Conservation (phyloP, 2,329 filamentous ascomycete genomes). For the Diaporthe vexans region DNA sequence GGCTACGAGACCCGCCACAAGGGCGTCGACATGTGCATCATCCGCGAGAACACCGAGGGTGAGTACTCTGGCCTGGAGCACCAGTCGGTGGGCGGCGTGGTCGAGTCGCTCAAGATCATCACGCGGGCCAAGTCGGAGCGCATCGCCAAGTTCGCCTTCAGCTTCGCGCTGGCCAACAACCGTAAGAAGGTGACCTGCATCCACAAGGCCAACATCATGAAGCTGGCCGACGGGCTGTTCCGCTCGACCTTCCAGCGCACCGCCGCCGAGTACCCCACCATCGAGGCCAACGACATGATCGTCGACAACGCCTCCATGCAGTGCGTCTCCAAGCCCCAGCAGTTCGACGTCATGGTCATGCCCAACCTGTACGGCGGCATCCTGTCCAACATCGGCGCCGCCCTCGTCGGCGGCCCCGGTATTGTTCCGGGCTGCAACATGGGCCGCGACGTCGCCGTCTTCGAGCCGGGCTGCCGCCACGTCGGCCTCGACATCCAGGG, state of each 20-base stretch:
- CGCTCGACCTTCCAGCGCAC: slow-evolving; percentile 95
- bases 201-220: slow-evolving; percentile 99
- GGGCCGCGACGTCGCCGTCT: slow-evolving; percentile 97
- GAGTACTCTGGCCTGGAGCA: slow-evolving; percentile 99
- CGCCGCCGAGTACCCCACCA: slow-evolving; percentile 93
- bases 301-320: slow-evolving; percentile 99
- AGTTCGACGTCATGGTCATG: slow-evolving; percentile 99
- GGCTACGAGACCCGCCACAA: slow-evolving; percentile 98
- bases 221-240: slow-evolving; percentile 98
- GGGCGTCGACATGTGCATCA: slow-evolving; percentile 98
- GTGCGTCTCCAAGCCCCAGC: slow-evolving; percentile 94
- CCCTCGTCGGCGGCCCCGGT: slow-evolving; percentile 95
- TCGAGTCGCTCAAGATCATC: slow-evolving; percentile 99
- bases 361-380: slow-evolving; percentile 99
- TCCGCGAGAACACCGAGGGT: slow-evolving; percentile 99
- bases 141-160: slow-evolving; percentile 98
- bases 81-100: slow-evolving; percentile 95
- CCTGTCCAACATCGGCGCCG: slow-evolving; percentile 97
- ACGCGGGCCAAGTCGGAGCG: slow-evolving; percentile 99
- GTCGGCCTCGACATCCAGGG: slow-evolving; percentile 99
- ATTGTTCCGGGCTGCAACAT: slow-evolving; percentile 99
- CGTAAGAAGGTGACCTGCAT: slow-evolving; percentile 99
- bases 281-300: slow-evolving; percentile 99
- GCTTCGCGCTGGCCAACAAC: slow-evolving; percentile 98
- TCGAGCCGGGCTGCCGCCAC: slow-evolving; percentile 99